A percentile compares a stretch with the other conserved stretches of the same genome.
Conservation (phyloP, 2,329 filamentous ascomycete species). For the Xylariales sp. region DNA sequence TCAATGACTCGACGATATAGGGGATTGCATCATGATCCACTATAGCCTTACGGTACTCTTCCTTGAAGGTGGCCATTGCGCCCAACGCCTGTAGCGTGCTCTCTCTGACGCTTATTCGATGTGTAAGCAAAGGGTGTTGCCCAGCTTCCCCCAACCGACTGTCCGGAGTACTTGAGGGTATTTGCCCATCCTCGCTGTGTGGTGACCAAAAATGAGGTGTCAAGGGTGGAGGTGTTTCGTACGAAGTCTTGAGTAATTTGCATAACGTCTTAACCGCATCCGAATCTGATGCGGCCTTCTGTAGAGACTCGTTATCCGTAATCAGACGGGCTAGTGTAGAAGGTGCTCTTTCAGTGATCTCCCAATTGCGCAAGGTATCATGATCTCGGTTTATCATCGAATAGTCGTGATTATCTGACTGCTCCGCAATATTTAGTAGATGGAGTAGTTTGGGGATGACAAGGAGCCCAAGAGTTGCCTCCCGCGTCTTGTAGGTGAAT, state of each 20-base stretch:
- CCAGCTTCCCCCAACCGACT: conserved; percentile 57
- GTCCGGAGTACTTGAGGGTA: conserved; percentile 29
- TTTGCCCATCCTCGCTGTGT: conserved; percentile 20
- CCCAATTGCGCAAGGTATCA: conserved; percentile 12
- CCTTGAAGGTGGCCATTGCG: conserved; percentile 75
- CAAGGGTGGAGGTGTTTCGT: conserved; percentile 36
- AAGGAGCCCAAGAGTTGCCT: conserved; percentile 60
- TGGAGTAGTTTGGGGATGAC: conserved; percentile 66
- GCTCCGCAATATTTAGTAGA: conserved; percentile 53
- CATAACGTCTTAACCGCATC: conserved; percentile 41
- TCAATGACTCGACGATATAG: conserved; percentile 78
- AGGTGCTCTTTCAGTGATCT: conserved; percentile 66
- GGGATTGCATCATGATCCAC: conserved; percentile 76
- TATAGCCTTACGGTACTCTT: conserved; percentile 77
- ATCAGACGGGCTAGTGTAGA: conserved; percentile 74
- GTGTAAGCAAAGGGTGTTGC: conserved; percentile 54
- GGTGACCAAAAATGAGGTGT: conserved; percentile 33
- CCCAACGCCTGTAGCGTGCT: conserved; percentile 73
- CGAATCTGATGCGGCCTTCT: conserved; percentile 74
- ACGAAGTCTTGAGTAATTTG: conserved; percentile 46
- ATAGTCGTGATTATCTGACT: conserved; percentile 31
- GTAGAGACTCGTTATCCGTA: conserved; percentile 71
- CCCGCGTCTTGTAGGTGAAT: conserved; percentile 59
- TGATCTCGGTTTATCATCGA: conserved; percentile 29
- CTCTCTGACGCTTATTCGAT: conserved; percentile 73